Evolutionary conservation across 2,329 filamentous ascomycete genomes (phyloP), one percentile per base, ranked within the genome.

Genomic region (Hymenoscyphus infarciens): DNA sequence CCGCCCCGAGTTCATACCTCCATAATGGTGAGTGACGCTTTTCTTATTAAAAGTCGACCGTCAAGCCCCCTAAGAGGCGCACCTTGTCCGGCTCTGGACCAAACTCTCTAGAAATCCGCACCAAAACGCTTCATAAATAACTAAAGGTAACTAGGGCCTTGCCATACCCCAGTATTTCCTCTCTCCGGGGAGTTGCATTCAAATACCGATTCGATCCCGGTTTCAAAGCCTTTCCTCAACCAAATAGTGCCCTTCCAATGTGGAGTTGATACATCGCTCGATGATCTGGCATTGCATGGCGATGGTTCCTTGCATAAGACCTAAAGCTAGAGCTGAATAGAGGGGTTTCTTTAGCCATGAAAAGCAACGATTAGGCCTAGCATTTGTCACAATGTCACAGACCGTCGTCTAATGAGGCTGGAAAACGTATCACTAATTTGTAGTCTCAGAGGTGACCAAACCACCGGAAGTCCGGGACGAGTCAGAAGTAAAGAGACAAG

Each of bases 251-350:
- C 19, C 1, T 22, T n/a, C 5, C 6, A 25, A 49, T 49, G 42
- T 49, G 42, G 42, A 49, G 42, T 31, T 25, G n/a, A 22, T 19
- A 49, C 42, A 49, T 35, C 33, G 33, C n/a, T 22, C 42, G 19
- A 49, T 49, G 42, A 49, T 49, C 42, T 49, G 42, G 42, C 42
- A 49, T 49, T 49, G 42, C 42, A 49, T 22, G 42, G 42, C 42
- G n/a, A 10, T 49, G 42, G 42, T 49, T 49, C 42, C 42, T 49
- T 49, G 42, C 42, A 49, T 49, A 22, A 19, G n/a, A 49, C n/a
- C n/a, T 25, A 22, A 19, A 22, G 8, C 42, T 49, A 49, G 42
- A 49, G 42, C 42, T 49, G 42, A 22, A 49, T 49, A 7, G 42
- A 19, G n/a, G 16, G n/a, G 42, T n/a, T 39, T 16, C 35, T 15